Evolutionary conservation across 169 alveolate genomes (phyloP).

Genomic region (Cryptosporidium baileyi): DNA sequence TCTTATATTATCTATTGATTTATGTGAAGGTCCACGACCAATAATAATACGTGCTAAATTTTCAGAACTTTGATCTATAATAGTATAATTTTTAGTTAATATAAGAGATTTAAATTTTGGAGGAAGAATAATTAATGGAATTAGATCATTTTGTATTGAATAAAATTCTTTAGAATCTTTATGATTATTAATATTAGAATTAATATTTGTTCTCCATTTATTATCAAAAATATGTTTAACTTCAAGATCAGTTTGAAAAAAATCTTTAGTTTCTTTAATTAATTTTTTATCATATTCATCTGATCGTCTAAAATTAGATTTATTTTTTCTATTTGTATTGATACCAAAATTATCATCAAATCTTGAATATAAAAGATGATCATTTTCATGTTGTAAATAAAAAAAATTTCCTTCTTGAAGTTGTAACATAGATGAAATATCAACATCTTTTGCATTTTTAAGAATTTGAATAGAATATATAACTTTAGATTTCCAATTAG

Average conservation of each 20-base stretch:
- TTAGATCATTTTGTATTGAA: neutral
- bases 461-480: neutral
- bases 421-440: slow-evolving; percentile 16
- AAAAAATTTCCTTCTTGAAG: slow-evolving; percentile 17
- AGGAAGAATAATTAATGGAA: slow-evolving; percentile 24
- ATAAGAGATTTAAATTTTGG: slow-evolving; percentile 24
- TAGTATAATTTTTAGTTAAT: neutral
- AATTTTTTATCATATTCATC: neutral
- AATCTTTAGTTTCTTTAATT: neutral
- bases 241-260: neutral
- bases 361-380: neutral
- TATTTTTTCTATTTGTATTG: neutral
- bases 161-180: neutral
- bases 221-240: slow-evolving; percentile 9
- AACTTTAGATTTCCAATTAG: slow-evolving; percentile 24
- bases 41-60: slow-evolving; percentile 15
- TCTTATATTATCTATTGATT: slow-evolving; percentile 19
- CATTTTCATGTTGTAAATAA: slow-evolving; percentile 18
- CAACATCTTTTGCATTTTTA: slow-evolving; percentile 9
- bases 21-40: slow-evolving; percentile 64
- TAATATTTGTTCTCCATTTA: slow-evolving; percentile 32
- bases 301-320: neutral
- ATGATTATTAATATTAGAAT: neutral
- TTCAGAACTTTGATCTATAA: slow-evolving; percentile 5
- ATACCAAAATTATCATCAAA: neutral